These are phyloP conservation scores for Phylloboletellus chloephorus DNA, from an alignment of 1,284 basidiomycete genomes.

Conservation along the genomic window DNA sequence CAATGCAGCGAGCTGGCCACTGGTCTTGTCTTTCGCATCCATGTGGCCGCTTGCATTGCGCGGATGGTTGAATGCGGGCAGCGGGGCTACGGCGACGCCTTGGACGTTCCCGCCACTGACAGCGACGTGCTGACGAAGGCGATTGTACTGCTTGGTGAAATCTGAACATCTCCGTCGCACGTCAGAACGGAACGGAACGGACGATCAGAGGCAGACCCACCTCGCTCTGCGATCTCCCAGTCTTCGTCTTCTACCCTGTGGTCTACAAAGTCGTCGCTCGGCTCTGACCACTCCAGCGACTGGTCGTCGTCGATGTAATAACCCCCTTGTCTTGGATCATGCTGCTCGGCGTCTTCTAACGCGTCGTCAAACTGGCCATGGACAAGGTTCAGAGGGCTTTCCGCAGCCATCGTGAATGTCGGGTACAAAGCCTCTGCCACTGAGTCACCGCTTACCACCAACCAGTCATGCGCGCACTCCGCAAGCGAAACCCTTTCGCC, in stretches of 20 bases:
- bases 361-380: slow-evolving; percentile 54
- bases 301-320: slow-evolving; percentile 47
- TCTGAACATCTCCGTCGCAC: slow-evolving; percentile 44
- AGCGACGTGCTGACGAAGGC: slow-evolving; percentile 78
- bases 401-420: slow-evolving; percentile 17
- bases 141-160: slow-evolving; percentile 96
- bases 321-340: slow-evolving; percentile 32
- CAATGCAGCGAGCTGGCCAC: slow-evolving; percentile 64
- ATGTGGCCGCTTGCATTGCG: slow-evolving; percentile 26
- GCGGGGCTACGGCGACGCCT: slow-evolving; percentile 52
- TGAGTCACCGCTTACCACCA: not conserved
- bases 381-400: slow-evolving; percentile 25
- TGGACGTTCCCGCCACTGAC: slow-evolving; percentile 64
- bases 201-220: slow-evolving; percentile 32
- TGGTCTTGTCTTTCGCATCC: slow-evolving; percentile 47
- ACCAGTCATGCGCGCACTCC: slow-evolving; percentile 31
- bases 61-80: slow-evolving; percentile 73
- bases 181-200: not conserved
- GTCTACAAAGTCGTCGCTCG: slow-evolving; percentile 46
- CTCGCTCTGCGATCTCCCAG: slow-evolving; percentile 82
- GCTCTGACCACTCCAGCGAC: slow-evolving; percentile 36
- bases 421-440: not conserved
- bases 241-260: slow-evolving; percentile 80
- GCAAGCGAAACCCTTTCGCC: slow-evolving; percentile 43
- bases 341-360: slow-evolving; percentile 10